A percentile compares a stretch with the other conserved stretches of the same genome.
These are phyloP conservation scores for Eutrema heterophyllum DNA, from an alignment of 345 rosid species.

Conservation along the genomic window DNA sequence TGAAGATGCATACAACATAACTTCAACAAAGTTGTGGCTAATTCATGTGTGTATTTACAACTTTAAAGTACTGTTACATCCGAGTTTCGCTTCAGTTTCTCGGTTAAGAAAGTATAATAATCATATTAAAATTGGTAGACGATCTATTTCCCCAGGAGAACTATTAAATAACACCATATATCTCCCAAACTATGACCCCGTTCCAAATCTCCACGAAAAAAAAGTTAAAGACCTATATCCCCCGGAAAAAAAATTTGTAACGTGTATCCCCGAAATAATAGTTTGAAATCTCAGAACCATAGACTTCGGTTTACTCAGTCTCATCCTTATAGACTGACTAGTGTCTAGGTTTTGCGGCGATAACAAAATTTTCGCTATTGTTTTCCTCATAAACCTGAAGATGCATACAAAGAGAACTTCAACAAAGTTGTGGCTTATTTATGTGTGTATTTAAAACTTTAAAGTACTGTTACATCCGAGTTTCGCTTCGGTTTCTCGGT, in stretches of 20 bases:
- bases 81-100: neutral
- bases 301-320: neutral
- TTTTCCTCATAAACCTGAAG: constrained; percentile 20
- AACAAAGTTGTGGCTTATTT: neutral
- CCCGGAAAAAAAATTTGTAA: too few relatives aligned
- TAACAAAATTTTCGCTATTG: neutral
- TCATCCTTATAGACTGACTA: constrained; percentile 7
- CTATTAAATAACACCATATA: too few relatives aligned
- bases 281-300: too few relatives aligned
- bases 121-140: neutral
- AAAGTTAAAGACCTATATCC: too few relatives aligned
- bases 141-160: too few relatives aligned
- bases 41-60: neutral
- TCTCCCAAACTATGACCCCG: too few relatives aligned
- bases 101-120: neutral
- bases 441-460: neutral
- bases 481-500: neutral
- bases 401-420: neutral
- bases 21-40: neutral
- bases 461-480: neutral
- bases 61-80: neutral
- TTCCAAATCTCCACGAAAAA: too few relatives aligned
- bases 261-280: too few relatives aligned
- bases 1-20: neutral
- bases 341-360: neutral